Evolutionary conservation across 495 filamentous ascomycete genomes (phyloP), one percentile per base, ranked within the genome.

Genomic region (Lasiosphaeriaceae sp.): DNA sequence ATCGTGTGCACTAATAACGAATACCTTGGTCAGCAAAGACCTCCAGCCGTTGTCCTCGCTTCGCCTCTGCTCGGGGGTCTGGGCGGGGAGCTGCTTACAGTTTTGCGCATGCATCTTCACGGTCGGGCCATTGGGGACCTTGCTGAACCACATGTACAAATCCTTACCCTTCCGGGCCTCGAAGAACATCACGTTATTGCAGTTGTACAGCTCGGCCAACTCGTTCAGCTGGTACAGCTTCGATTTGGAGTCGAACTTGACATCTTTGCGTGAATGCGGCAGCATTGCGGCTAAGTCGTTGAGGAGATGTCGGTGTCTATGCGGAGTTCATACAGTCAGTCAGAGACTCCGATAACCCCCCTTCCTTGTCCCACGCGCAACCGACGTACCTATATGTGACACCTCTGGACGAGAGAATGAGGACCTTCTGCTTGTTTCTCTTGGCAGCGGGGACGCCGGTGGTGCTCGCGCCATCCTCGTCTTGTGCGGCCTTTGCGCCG

Each of bases 121-220:
- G 0, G 92, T 96, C 5, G 93, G 94, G 0, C 94, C 94, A 68
- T 99, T 99, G 9, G 94, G 94, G 2, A 91, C 87, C 66, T 95
- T 95, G 72, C 88, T 83, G 67, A 97, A 81, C 93, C 93, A 96
- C 45, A 93, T 80, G 70, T 96, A 98, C 34, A 95, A 75, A 79
- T 97, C 94, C 70, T 95, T 87, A 37, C 90, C 90, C 74, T 97
- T 98, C 58, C 91, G 79, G 52, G 92, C 94, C 76, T 98, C 94
- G 70, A 97, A 94, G 75, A 96, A 99, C 58, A 96, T 80, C 50
- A 97, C 86, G 72, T 97, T 94, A 75, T 99, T 99, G 84, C 93
- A 97, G 63, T 96, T 97, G 80, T 97, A 96, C 19, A 99, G 83
- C 62, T 99, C 93, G 39, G 94, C 94, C 16, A 97, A 85, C 70